phyloP scores from a whole-genome alignment of 306 rosid species.

The Prunus salicina region DNA sequence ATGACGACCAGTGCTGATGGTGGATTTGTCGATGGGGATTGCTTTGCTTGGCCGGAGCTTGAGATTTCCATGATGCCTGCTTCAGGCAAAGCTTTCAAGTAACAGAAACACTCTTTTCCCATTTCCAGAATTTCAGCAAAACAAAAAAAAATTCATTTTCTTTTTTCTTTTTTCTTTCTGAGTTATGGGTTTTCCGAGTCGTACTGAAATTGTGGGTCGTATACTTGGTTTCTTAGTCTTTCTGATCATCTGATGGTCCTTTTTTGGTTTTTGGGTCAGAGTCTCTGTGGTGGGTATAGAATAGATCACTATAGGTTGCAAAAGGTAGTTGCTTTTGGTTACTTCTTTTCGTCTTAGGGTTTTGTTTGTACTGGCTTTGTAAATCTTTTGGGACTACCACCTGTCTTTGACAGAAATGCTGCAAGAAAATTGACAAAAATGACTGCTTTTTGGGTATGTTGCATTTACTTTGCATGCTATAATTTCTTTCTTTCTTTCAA shows the following conservation, averaged over 20 bases:
- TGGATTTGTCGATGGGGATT: conserved; percentile 32
- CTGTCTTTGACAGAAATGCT: not conserved
- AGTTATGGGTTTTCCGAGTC: not conserved
- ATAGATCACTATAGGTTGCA: conserved; percentile 6
- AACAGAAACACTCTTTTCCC: not conserved
- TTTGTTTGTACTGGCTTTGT: conserved; percentile 16
- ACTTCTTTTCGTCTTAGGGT: conserved; percentile 1
- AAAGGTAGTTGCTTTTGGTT: not conserved
- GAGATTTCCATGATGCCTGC: conserved; percentile 26
- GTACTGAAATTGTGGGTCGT: not conserved
- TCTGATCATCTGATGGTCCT: not conserved
- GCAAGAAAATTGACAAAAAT: conserved; percentile 14
- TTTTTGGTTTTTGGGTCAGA: not conserved
- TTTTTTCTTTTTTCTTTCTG: not conserved
- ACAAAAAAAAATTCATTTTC: not conserved
- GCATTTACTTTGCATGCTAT: conserved; percentile 4
- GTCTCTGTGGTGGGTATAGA: conserved; percentile 3
- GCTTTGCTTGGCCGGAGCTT: conserved; percentile 40
- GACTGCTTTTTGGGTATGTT: conserved; percentile 11
- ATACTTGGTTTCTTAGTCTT: not conserved
- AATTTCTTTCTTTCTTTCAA: not conserved
- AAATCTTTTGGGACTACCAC: conserved; percentile 16
- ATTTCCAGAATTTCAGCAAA: not conserved
- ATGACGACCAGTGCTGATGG: conserved; percentile 20
- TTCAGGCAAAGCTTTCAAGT: conserved; percentile 26